A percentile compares a stretch with the other conserved stretches of the same genome.
phyloP scores from a whole-genome alignment of 805 yeast genomes.

The Metschnikowia similis region DNA sequence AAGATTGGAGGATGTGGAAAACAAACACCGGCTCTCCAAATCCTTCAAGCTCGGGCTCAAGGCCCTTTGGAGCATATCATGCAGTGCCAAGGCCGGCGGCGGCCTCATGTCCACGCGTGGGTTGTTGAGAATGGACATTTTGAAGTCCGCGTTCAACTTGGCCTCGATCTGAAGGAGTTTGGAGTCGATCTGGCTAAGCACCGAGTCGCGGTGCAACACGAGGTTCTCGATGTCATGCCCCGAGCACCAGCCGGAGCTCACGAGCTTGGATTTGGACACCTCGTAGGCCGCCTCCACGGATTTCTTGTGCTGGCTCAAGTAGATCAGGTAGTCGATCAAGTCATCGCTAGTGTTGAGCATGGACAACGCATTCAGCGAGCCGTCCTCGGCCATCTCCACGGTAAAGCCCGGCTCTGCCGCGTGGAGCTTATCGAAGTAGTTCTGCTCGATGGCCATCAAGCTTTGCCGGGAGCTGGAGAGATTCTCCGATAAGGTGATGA shows the following conservation, averaged over 20 bases:
- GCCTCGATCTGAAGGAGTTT: slow-evolving; percentile 35
- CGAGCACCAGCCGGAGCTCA: slow-evolving; percentile 41
- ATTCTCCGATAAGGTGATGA: slow-evolving; percentile 37
- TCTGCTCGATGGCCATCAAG: slow-evolving; percentile 31
- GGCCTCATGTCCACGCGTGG: slow-evolving; percentile 3
- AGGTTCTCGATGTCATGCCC: slow-evolving; percentile 37
- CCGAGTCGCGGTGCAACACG: slow-evolving; percentile 30
- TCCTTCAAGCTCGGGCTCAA: slow-evolving; percentile 31
- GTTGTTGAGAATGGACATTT: slow-evolving; percentile 21
- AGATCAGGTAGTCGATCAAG: slow-evolving; percentile 29
- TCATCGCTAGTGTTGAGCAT: slow-evolving; percentile 24
- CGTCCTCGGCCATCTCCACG: background rate
- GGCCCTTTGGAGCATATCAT: background rate
- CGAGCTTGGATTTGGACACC: slow-evolving; percentile 28
- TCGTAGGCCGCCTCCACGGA: slow-evolving; percentile 32
- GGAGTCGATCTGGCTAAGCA: slow-evolving; percentile 35
- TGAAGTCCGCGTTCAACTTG: slow-evolving; percentile 28
- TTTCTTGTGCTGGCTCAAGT: slow-evolving; percentile 30
- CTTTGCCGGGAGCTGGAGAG: slow-evolving; percentile 25
- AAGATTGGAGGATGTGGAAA: slow-evolving; percentile 15
- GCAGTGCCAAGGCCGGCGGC: too few species aligned
- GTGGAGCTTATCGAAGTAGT: slow-evolving; percentile 24
- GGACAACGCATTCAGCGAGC: slow-evolving; percentile 8
- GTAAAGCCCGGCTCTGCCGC: background rate
- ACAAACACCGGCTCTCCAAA: slow-evolving; percentile 30